Conservation (phyloP, 345 rosid species). For the Citrus cavaleriei region DNA sequence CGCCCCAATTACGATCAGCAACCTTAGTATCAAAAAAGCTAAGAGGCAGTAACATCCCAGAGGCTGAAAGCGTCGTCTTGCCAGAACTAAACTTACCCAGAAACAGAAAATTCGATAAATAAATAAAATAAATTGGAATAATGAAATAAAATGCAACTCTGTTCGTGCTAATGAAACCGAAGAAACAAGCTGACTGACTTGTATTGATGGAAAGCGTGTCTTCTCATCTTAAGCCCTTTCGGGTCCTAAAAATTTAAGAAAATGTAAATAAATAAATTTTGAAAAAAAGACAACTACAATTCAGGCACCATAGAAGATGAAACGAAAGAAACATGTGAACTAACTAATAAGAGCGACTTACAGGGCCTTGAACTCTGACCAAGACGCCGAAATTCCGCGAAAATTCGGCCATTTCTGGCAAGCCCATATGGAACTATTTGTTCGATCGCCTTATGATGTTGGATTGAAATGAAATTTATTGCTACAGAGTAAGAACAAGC, state of each 20-base stretch:
- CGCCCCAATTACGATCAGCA: constrained; percentile 32
- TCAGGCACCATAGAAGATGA: neutral
- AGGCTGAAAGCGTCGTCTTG: constrained; percentile 77
- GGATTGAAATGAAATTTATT: neutral
- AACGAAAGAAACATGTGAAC: neutral
- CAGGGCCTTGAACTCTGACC: constrained; percentile 88
- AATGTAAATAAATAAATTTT: too few species aligned
- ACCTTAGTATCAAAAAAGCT: constrained; percentile 36
- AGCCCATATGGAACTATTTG: constrained; percentile 39
- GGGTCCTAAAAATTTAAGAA: constrained; percentile 52
- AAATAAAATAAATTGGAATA: neutral
- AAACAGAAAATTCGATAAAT: neutral
- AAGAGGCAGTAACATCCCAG: constrained; percentile 70
- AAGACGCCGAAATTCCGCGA: constrained; percentile 61
- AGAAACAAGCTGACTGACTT: constrained; percentile 38
- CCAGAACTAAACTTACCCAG: constrained; percentile 55
- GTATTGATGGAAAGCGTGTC: constrained; percentile 86
- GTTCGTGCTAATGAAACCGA: neutral
- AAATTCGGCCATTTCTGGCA: constrained; percentile 44
- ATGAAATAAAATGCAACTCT: neutral
- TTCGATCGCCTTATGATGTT: neutral
- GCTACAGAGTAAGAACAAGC: neutral
- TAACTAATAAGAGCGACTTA: constrained; percentile 26
- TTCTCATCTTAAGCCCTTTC: constrained; percentile 86
- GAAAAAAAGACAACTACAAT: neutral